phyloP scores from a whole-genome alignment of 352 stramenopile genomes.

The Pythium vanterpoolii region DNA sequence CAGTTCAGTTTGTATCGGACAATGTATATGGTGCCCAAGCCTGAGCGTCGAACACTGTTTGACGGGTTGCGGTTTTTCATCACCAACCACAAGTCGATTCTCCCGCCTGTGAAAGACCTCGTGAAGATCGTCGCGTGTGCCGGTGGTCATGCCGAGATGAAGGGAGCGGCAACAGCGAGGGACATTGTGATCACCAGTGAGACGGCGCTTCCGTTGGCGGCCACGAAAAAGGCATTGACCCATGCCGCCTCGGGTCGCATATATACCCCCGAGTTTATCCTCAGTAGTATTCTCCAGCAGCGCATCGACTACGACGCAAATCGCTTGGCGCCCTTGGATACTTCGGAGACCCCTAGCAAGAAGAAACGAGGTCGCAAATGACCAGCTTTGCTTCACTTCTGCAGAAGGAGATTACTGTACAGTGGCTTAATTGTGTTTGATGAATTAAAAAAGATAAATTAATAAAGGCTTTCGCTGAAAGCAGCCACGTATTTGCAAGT shows the following conservation, averaged over 20 bases:
- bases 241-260: constrained; percentile 22
- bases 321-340: background rate
- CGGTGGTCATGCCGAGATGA: constrained; percentile 40
- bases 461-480: constrained; percentile 1
- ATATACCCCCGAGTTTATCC: constrained; percentile 38
- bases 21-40: constrained; percentile 37
- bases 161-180: constrained; percentile 35
- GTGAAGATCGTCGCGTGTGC: constrained; percentile 46
- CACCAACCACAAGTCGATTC: constrained; percentile 43
- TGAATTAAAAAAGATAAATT: constrained; percentile 16
- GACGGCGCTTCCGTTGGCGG: constrained; percentile 25
- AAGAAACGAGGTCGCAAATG: constrained; percentile 19
- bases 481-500: background rate
- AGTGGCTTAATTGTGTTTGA: background rate
- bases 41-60: constrained; percentile 29
- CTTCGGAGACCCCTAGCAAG: constrained; percentile 4
- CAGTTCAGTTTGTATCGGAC: constrained; percentile 40
- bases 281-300: constrained; percentile 45
- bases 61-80: constrained; percentile 35
- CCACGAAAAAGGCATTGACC: constrained; percentile 31
- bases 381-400: background rate
- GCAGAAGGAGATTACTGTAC: background rate
- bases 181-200: constrained; percentile 42
- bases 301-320: constrained; percentile 33
- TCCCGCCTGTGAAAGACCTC: constrained; percentile 22